Evolutionary conservation across 2,329 filamentous ascomycete genomes (phyloP), one percentile per base, ranked within the genome.

Genomic region (Trichophyton mentagrophytes): DNA sequence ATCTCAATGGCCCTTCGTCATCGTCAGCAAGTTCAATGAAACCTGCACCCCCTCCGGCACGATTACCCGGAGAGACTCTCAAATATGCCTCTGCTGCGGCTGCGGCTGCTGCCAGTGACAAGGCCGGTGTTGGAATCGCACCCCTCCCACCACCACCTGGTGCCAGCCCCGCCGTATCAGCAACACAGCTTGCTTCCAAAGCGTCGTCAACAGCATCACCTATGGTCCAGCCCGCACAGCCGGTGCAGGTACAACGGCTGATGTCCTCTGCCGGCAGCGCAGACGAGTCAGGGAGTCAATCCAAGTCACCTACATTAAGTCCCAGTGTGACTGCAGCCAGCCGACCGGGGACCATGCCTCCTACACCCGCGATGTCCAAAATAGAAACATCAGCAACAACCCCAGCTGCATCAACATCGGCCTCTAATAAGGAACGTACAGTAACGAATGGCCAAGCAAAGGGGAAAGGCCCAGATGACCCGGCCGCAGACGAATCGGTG

Each of bases 1-100:
- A 97, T 73, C 86, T 85, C 1, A 71, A 74, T 60, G 70, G 73
- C 25, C 71, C 72, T 6, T 70, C 74, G 20, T 71, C 70, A 70
- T 75, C 80, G 58, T 76, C 81, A 61, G 80, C 79, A 59, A 80
- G 79, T 59, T 77, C 80, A 59, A 97, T 97, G 92, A 99, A 97
- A 78, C 92, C 93, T 11, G 93, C 93, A 17, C 86, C 90, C 17
- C 25, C 91, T 67, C 93, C 93, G 1, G 85, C 88, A 62, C 84
- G 92, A 72, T 85, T 89, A 5, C 88, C 90, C 3, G 90, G 90
- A 56, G 92, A 97, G 72, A 89, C 88, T 1, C 79, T 99, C 66
- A 97, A 97, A 75, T 99, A 99, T 72, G 93, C 93, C 51, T 97
- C 93, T 42, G 93, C 93, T 0, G 93, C 93, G 0, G 93, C 93